Conservation (phyloP, 345 rosid genomes). For the Ailanthus altissimus region DNA sequence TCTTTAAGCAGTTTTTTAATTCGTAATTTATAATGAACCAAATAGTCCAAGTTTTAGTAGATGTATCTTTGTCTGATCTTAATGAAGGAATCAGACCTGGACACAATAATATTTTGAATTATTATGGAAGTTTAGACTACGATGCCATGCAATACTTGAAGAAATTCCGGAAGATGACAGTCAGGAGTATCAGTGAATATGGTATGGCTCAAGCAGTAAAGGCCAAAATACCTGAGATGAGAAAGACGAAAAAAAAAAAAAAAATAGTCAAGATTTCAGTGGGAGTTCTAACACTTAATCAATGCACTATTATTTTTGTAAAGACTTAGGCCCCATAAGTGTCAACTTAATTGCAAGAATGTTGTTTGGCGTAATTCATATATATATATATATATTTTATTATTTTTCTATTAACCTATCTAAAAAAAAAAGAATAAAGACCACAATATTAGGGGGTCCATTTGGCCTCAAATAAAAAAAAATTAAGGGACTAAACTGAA, state of each 20-base stretch:
- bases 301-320: constrained; percentile 19
- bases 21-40: constrained; percentile 29
- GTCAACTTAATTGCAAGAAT: constrained; percentile 28
- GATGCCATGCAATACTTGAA: constrained; percentile 74
- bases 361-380: constrained; percentile 22
- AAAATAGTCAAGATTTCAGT: constrained; percentile 44
- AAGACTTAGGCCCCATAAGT: constrained; percentile 2
- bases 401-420: too few species aligned
- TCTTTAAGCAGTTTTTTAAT: constrained; percentile 7
- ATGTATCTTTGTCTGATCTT: constrained; percentile 63
- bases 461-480: too few species aligned
- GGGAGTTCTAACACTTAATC: constrained; percentile 37
- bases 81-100: constrained; percentile 74
- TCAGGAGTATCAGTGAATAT: constrained; percentile 66
- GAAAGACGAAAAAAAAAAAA: constrained; percentile 57
- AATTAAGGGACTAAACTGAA: too few species aligned
- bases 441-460: too few species aligned
- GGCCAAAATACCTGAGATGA: constrained; percentile 62
- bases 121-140: constrained; percentile 73
- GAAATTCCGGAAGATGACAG: constrained; percentile 67
- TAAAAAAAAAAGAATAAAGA: too few species aligned
- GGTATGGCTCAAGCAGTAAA: constrained; percentile 77
- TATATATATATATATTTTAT: too few species aligned
- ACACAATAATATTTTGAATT: constrained; percentile 51
- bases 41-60: constrained; percentile 86